Evolutionary conservation across 2,329 filamentous ascomycete genomes (phyloP).

Genomic region (Chaetoscypha palmicola): DNA sequence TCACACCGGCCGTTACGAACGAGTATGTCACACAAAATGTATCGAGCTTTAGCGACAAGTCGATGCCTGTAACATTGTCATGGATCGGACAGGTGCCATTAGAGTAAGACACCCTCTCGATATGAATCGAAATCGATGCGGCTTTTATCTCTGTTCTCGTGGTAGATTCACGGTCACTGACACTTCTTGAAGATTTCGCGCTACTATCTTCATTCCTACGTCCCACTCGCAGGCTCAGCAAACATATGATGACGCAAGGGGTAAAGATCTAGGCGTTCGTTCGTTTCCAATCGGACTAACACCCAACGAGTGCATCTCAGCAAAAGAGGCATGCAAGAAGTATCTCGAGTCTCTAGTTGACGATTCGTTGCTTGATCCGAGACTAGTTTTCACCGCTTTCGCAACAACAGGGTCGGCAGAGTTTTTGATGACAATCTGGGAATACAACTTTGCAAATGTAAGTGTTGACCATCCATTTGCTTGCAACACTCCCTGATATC

Average conservation of each 20-base stretch:
- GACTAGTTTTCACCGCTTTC: no score
- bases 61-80: constrained; percentile 3
- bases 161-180: no score
- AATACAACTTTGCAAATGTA: no score
- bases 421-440: no score
- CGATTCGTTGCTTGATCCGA: not conserved
- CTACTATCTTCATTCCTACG: constrained; percentile 10
- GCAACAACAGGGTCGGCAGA: no score
- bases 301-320: not conserved
- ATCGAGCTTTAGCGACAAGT: constrained; percentile 1
- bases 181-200: no score
- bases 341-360: constrained; percentile 4
- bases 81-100: constrained; percentile 8
- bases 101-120: no score
- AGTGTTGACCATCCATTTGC: no score
- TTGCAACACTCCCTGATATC: not conserved
- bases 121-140: no score
- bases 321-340: not conserved
- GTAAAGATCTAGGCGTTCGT: constrained; percentile 11
- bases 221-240: constrained; percentile 4
- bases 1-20: constrained; percentile 5
- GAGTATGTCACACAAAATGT: constrained; percentile 11
- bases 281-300: constrained; percentile 17
- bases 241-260: constrained; percentile 9
- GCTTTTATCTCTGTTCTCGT: no score